Evolutionary conservation across 2,329 filamentous ascomycete genomes (phyloP).

Genomic region (Cryphonectria naterciae): DNA sequence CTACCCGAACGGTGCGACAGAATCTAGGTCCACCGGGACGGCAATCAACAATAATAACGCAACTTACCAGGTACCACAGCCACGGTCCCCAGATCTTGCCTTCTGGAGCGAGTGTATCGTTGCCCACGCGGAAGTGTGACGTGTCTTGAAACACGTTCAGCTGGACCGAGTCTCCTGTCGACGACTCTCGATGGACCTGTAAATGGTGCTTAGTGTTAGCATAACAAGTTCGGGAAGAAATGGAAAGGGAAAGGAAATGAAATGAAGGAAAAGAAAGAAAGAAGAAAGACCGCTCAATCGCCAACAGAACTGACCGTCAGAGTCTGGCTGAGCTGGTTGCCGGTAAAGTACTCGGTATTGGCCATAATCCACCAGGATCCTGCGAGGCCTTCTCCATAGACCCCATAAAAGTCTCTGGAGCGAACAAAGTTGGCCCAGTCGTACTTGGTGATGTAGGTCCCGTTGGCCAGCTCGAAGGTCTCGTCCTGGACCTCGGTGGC

Average conservation of each 20-base stretch:
- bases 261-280: no score
- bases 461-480: slow-evolving; percentile 53
- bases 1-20: background rate
- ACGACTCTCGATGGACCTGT: slow-evolving; percentile 52
- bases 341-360: slow-evolving; percentile 55
- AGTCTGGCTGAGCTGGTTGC: slow-evolving; percentile 57
- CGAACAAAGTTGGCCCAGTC: slow-evolving; percentile 41
- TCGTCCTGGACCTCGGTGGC: slow-evolving; percentile 57
- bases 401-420: slow-evolving; percentile 51
- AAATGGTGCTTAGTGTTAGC: no score
- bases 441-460: slow-evolving; percentile 57
- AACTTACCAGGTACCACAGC: slow-evolving; percentile 45
- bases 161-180: slow-evolving; percentile 55
- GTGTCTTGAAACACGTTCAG: slow-evolving; percentile 59
- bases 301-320: slow-evolving; percentile 39
- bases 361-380: slow-evolving; percentile 56
- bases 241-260: no score
- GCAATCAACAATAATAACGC: background rate
- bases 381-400: slow-evolving; percentile 50
- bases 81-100: slow-evolving; percentile 50
- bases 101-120: slow-evolving; percentile 42
- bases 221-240: background rate
- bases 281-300: no score
- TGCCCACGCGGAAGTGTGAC: slow-evolving; percentile 46
- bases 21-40: background rate